Evolutionary conservation across 225 moss, liverwort and hornwort genomes (phyloP), one percentile per base, ranked within the genome.

Genomic region (Lunularia cruciata): DNA sequence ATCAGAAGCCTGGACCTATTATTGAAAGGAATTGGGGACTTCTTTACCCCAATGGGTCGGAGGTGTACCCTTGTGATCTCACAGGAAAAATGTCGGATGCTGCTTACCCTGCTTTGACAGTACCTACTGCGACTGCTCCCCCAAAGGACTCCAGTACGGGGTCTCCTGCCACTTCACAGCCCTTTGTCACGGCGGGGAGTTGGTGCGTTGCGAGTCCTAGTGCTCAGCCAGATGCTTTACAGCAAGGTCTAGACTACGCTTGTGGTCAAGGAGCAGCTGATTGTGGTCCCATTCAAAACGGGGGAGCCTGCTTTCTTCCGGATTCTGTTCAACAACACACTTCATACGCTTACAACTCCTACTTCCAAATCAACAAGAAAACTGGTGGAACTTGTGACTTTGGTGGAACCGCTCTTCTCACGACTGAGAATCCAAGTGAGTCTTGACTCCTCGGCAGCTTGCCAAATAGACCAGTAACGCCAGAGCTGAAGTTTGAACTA

Each of bases 11-110:
- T 0, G 94, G 94, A 6, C 38, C 20, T 2, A 49, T 57, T 3
- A 87, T 87, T 0, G 91, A 94, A 55, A 77, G 84, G 0, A 72
- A 94, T 69, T 91, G 87, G 47, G 94, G 94, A 0, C 67, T 91
- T 13, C 83, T 81, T 46, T 91, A 83, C 47, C 81, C 91, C 0
- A 89, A 91, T n/a, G 56, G 51, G 2, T 53, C 71, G 2, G n/a
- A 52, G 0, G 55, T 83, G 6, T 83, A 83, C 46, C 65, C 71
- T 20, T 57, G 78, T 19, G 77, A 74, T 27, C 56, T 83, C 54
- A 72, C 71, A n/a, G 78, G 78, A 10, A 52, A 77, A 38, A 14
- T 54, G 18, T 0, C 47, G 3, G 75, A 76, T 3, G 54, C 70
- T 2, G 47, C 47, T 9, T 80, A 80, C 18, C 80, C 80, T 6